A percentile compares a stretch with the other conserved stretches of the same genome.
These are phyloP conservation scores for Nakataea oryzae DNA, from an alignment of 2,329 filamentous ascomycete species.

Conservation along the genomic window DNA sequence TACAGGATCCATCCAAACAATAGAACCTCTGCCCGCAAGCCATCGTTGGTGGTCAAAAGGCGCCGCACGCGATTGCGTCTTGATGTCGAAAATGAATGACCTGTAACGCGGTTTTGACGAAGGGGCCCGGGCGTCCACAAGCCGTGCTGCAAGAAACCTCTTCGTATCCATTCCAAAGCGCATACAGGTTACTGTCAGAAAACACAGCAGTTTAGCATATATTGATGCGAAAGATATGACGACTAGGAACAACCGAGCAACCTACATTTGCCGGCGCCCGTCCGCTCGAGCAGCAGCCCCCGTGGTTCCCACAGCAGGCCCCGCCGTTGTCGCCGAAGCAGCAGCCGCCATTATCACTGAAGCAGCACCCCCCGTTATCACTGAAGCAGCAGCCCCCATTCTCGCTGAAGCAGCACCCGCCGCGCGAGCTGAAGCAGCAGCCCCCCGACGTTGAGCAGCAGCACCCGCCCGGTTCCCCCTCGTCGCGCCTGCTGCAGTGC, in stretches of 20 bases:
- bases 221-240: too few relatives aligned
- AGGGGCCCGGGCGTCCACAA: too few relatives aligned
- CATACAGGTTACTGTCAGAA: background rate
- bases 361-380: conserved; percentile 7
- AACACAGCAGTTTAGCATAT: too few relatives aligned
- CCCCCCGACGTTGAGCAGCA: conserved; percentile 10
- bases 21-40: too few relatives aligned
- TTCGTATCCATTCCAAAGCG: background rate
- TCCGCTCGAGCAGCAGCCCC: conserved; percentile 5
- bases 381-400: conserved; percentile 10
- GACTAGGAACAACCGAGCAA: too few relatives aligned
- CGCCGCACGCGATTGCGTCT: too few relatives aligned
- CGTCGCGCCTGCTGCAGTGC: too few relatives aligned
- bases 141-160: background rate
- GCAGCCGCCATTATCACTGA: conserved; percentile 6
- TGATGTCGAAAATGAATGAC: too few relatives aligned
- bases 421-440: conserved; percentile 9
- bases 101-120: too few relatives aligned
- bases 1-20: too few relatives aligned
- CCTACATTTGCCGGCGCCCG: background rate
- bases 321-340: conserved; percentile 7
- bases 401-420: conserved; percentile 10
- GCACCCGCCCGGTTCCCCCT: conserved; percentile 5
- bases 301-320: conserved; percentile 8
- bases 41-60: too few relatives aligned